phyloP scores from a whole-genome alignment of 2,329 filamentous ascomycete species.

The Proliferodiscus dingleyae region DNA sequence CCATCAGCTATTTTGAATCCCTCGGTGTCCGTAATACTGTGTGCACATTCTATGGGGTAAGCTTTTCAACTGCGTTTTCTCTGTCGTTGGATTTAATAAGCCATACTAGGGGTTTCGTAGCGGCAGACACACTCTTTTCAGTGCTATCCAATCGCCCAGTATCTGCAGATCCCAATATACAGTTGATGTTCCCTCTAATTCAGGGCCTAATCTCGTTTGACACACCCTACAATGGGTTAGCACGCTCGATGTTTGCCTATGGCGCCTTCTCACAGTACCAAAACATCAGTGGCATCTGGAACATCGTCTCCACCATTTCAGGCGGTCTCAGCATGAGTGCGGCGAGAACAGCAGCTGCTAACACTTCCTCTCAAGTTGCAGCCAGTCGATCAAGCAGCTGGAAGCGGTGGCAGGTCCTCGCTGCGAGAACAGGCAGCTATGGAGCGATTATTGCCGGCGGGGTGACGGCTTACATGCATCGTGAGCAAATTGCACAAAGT shows the following conservation, averaged over 20 bases:
- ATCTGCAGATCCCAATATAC: constrained; percentile 17
- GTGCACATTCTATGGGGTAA: constrained; percentile 78
- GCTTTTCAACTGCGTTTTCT: constrained; percentile 17
- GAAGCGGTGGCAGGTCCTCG: constrained; percentile 58
- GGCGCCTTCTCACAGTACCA: constrained; percentile 56
- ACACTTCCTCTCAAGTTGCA: constrained; percentile 16
- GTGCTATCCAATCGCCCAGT: constrained; percentile 37
- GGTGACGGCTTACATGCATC: constrained; percentile 75
- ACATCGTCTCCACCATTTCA: constrained; percentile 50
- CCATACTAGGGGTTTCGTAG: constrained; percentile 65
- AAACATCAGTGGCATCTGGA: constrained; percentile 52
- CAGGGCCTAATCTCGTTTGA: constrained; percentile 79
- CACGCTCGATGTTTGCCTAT: constrained; percentile 56
- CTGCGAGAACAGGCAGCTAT: constrained; percentile 75
- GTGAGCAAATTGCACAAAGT: constrained; percentile 57
- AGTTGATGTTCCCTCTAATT: constrained; percentile 63
- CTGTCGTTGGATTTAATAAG: background rate
- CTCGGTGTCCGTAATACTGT: constrained; percentile 71
- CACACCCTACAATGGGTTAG: constrained; percentile 71
- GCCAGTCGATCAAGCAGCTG: constrained; percentile 35
- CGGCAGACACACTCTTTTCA: constrained; percentile 72
- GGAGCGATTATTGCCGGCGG: constrained; percentile 76
- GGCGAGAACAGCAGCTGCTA: constrained; percentile 20
- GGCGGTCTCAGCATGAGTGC: constrained; percentile 37
- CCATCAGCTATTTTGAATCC: constrained; percentile 75